phyloP scores from a whole-genome alignment of 169 alveolate genomes.

The Pseudocohnilembus persalinus region DNA sequence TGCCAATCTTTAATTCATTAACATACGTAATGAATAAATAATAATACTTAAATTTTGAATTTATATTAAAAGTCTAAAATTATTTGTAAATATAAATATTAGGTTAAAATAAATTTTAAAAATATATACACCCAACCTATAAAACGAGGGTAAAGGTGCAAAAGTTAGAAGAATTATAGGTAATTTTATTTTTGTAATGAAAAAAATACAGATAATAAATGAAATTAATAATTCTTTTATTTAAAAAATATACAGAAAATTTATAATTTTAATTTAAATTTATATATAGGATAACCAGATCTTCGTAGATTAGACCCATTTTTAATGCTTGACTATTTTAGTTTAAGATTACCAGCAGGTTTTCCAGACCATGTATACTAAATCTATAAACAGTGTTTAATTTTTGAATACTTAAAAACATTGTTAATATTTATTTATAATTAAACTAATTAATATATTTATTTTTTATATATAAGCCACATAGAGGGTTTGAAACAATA shows the following conservation, averaged over 20 bases:
- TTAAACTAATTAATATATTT: too few species aligned
- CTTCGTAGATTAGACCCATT: conserved; percentile 67
- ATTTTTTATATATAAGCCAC: conserved; percentile 52
- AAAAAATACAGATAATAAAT: neutral
- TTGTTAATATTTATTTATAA: too few species aligned
- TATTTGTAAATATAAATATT: too few species aligned
- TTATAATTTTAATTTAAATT: too few species aligned
- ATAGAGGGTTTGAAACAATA: conserved; percentile 80
- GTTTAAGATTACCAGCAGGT: conserved; percentile 67
- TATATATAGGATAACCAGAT: conserved; percentile 33
- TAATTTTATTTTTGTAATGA: neutral
- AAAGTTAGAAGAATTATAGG: conserved; percentile 20
- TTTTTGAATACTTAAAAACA: too few species aligned
- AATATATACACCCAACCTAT: conserved; percentile 1
- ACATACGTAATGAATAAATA: too few species aligned
- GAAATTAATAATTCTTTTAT: conserved; percentile 9
- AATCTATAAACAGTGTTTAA: neutral
- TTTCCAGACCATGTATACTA: conserved; percentile 76
- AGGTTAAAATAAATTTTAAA: conserved; percentile 3
- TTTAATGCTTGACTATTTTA: conserved; percentile 62
- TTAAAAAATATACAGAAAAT: too few species aligned
- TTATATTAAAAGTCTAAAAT: too few species aligned
- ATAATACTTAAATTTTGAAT: too few species aligned
- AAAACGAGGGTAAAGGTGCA: conserved; percentile 13
- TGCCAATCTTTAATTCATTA: too few species aligned